Base-by-base conservation (phyloP, 2,329 filamentous ascomycete genomes). In the Neonectria faginata region DNA sequence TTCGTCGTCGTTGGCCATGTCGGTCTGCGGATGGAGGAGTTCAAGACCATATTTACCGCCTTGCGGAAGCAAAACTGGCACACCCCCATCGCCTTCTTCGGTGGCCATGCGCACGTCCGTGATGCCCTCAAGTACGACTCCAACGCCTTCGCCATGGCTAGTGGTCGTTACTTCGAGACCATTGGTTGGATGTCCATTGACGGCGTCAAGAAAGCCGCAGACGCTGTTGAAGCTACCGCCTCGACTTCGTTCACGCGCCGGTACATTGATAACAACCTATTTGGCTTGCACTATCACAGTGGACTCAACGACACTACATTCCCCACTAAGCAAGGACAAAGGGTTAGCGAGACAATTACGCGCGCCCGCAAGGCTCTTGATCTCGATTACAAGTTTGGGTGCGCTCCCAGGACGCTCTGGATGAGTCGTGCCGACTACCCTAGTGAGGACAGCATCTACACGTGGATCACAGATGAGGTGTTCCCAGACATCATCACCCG, bases 241-340 rank as follows among this genome's bases (percentile, higher is more conserved):
- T 77, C 79, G 0, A 80, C 89, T 47, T 85, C 83, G 1, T 97
- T 97, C 76, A 85, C 86, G 57, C 88, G 95, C 50, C 87, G 91
- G 64, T 98, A 97, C 79, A 95, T 98, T 65, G 95, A 98, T 80
- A 97, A 94, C 80, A 98, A 98, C 71, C 83, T 97, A 0, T 92
- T 89, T 66, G 96, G 94, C 1, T 85, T 97, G 64, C 86, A 94
- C 72, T 87, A 96, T 73, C 95, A 98, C 77, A 92, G 91, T 2
- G 88, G 88, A 0, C 87, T 91, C 31, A 89, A 95, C 70, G 83
- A 86, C 16, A 83, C 87, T 0, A 91, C 88, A 0, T 98, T 98
- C 75, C 85, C 88, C 1, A 97, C 95, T 0, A 82, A 89, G 14
- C 85, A 90, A 51, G 95, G 95, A 18, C 85, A 83, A 56, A 90